phyloP scores from a whole-genome alignment of 2,329 filamentous ascomycete species.

The Aureobasidium sp. region DNA sequence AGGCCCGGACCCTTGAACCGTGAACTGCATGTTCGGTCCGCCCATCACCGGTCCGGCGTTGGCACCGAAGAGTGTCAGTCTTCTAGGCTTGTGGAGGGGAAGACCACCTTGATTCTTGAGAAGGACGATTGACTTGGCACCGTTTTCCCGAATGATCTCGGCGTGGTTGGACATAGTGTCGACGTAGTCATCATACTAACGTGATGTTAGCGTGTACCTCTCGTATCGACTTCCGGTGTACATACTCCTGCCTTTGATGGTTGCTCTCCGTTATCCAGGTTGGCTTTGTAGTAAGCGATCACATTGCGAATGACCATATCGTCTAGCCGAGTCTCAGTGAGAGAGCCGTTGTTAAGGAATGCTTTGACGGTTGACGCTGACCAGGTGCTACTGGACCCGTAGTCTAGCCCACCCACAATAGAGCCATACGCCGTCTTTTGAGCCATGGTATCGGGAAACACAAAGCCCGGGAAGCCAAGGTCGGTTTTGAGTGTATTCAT shows the following conservation, averaged over 20 bases:
- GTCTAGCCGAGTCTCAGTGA: slow-evolving; percentile 31
- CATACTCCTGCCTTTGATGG: slow-evolving; percentile 24
- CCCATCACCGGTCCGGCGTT: slow-evolving; percentile 41
- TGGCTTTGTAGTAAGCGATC: slow-evolving; percentile 43
- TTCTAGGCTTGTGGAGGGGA: slow-evolving; percentile 36
- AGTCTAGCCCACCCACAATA: slow-evolving; percentile 50
- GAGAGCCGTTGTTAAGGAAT: slow-evolving; percentile 26
- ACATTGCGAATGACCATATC: slow-evolving; percentile 40
- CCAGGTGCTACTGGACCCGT: slow-evolving; percentile 37
- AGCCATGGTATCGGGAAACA: slow-evolving; percentile 46
- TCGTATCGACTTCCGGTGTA: neutral
- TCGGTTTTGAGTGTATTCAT: slow-evolving; percentile 69
- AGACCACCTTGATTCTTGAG: slow-evolving; percentile 41
- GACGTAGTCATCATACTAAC: slow-evolving; percentile 36
- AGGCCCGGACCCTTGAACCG: slow-evolving; percentile 34
- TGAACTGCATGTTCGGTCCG: slow-evolving; percentile 40
- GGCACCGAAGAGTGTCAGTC: slow-evolving; percentile 44
- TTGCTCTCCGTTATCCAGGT: slow-evolving; percentile 39
- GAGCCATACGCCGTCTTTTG: neutral
- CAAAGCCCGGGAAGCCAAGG: slow-evolving; percentile 72
- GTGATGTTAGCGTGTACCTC: neutral
- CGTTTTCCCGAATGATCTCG: slow-evolving; percentile 59
- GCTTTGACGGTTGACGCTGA: neutral
- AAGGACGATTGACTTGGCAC: slow-evolving; percentile 42
- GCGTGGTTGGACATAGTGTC: slow-evolving; percentile 72